Evolutionary conservation across 371 early-diverging fungal genomes (phyloP), one percentile per base, ranked within the genome.

Genomic region (Mortierella sp.): DNA sequence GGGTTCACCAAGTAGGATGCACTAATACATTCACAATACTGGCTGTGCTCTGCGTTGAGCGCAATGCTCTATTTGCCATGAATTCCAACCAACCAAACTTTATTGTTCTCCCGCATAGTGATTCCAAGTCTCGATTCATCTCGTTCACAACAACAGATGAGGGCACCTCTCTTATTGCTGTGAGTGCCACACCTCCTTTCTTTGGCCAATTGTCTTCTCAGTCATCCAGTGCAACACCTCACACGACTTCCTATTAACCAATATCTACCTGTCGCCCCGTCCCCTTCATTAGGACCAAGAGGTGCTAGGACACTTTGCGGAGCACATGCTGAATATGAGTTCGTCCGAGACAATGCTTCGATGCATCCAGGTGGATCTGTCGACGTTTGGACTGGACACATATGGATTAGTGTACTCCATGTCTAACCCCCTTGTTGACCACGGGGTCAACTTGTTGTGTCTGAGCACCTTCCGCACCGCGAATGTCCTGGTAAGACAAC

Each of bases 361-460:
- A 21, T 91, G 91, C 73, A 91, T 91, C 46, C 91, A 91, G 73
- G 89, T 91, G 50, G 91, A 91, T 80, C 71, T 91, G 74, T 83
- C 86, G 44, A 81, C 84, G 19, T 89, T 88, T 78, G 90, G 91
- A 14, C 73, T 90, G 37, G 89, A 89, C 84, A 88, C 76, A 10
- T 91, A 87, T 79, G 91, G 91, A 26, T 82, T 91, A 43, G 91
- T 91, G 8, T 91, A 89, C 73, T 89, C 89, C 26, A 90, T 91
- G 91, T 87, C 90, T 14, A 88, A 91, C 53, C 90, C 91, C 9
- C 82, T 91, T 13, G 88, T 89, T 10, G 79, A 74, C n/a, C 74
- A 71, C 57, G 89, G 78, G 10, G 80, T 91, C 71, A 90, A 91
- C 57, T 51, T 91, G 55, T 80, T 91, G 21, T 91, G 89, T 73